phyloP scores from a whole-genome alignment of 768 basidiomycete genomes.

The Cubamyces lactineus region DNA sequence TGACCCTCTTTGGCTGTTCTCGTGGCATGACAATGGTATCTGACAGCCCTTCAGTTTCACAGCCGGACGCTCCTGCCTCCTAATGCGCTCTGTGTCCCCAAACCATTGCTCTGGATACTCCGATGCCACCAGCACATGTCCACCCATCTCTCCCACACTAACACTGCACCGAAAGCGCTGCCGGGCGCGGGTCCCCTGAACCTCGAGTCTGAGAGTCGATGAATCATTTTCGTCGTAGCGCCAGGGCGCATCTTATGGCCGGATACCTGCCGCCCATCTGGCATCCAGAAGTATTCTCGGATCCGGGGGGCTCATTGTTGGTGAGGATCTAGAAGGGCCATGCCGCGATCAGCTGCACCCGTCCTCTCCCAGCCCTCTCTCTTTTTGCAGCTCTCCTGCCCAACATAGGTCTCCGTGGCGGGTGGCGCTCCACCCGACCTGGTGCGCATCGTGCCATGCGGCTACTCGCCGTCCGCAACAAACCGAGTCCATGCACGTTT shows the following conservation, averaged over 20 bases:
- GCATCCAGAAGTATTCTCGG: not conserved
- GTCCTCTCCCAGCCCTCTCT: not conserved
- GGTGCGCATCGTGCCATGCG: slow-evolving; percentile 4
- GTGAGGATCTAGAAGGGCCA: not conserved
- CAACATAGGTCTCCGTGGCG: not conserved
- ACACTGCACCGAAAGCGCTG: too few species aligned
- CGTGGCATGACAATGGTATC: not conserved
- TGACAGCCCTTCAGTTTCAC: not conserved
- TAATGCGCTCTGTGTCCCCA: too few species aligned
- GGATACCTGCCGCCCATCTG: slow-evolving; percentile 1
- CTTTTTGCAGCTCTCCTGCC: not conserved
- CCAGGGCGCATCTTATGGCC: slow-evolving; percentile 4
- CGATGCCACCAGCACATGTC: too few species aligned
- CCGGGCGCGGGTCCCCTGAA: not conserved
- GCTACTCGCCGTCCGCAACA: slow-evolving; percentile 13
- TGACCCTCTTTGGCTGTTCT: not conserved
- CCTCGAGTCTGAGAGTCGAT: not conserved
- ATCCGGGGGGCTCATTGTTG: not conserved
- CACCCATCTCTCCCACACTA: too few species aligned
- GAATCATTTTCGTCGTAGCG: not conserved
- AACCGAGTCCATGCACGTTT: not conserved
- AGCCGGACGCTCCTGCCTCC: too few species aligned
- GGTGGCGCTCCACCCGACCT: not conserved
- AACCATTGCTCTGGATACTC: too few species aligned
- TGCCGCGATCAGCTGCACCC: slow-evolving; percentile 8